Evolutionary conservation across 768 basidiomycete species (phyloP).

Genomic region (Plicaturopsis crispa): DNA sequence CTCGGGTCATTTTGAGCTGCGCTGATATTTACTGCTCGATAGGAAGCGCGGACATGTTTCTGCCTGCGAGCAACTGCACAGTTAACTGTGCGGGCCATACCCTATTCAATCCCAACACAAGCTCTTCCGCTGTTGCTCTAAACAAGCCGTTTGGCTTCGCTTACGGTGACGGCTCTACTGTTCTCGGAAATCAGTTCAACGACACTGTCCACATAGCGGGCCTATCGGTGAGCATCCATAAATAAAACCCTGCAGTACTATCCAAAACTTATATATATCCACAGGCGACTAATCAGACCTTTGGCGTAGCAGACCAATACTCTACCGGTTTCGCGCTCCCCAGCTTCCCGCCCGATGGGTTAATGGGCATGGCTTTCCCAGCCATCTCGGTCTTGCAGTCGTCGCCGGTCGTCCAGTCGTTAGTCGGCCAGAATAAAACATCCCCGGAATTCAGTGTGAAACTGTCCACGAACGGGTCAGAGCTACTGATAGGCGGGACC

Average conservation of each 20-base stretch:
- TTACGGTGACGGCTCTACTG: slow-evolving; percentile 43
- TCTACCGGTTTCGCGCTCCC: slow-evolving; percentile 22
- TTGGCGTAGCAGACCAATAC: slow-evolving; percentile 31
- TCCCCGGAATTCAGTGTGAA: slow-evolving; percentile 2
- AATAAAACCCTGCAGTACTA: slow-evolving; percentile 7
- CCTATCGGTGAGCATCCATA: slow-evolving; percentile 22
- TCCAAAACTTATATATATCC: too few relatives aligned
- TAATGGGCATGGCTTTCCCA: slow-evolving; percentile 18
- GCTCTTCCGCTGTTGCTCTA: slow-evolving; percentile 27
- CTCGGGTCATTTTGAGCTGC: too few relatives aligned
- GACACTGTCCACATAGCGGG: slow-evolving; percentile 43
- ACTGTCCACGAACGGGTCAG: not conserved
- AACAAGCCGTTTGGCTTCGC: slow-evolving; percentile 28
- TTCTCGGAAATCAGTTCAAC: slow-evolving; percentile 34
- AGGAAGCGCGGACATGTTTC: slow-evolving; percentile 44
- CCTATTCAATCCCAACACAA: slow-evolving; percentile 26
- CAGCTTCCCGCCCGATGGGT: slow-evolving; percentile 29
- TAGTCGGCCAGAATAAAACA: not conserved
- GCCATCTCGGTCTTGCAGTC: not conserved
- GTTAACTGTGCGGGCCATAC: slow-evolving; percentile 29
- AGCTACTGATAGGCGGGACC: slow-evolving; percentile 4
- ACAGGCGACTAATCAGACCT: slow-evolving; percentile 21
- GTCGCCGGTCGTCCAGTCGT: not conserved
- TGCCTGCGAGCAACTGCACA: slow-evolving; percentile 29
- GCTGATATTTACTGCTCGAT: too few relatives aligned